Base-by-base conservation (phyloP, 768 basidiomycete species). In the Austroboletus eburneus region DNA sequence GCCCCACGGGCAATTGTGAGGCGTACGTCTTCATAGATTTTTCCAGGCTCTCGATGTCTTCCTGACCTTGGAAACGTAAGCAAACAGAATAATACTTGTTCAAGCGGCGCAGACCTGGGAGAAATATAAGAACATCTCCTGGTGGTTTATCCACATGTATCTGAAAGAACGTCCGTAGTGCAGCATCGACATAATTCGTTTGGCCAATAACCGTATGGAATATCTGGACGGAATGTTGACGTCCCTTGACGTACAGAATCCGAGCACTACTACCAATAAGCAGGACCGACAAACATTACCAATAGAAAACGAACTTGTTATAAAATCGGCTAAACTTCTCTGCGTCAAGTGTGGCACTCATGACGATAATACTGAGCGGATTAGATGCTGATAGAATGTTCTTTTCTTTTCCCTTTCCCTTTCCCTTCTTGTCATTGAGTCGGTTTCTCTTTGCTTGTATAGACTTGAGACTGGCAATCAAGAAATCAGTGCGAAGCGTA, bases 291-390 rank as follows among this genome's bases (percentile, higher is more conserved):
- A 4, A 18, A 40, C 21, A 18, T 12, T 9, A 8, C 6, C 25
- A 38, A 16, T 4, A 13, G 20, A 39, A 16, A 9, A 74, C 87
- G 32, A 54, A 95, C 94, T 81, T 75, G 61, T 82, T 63, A 59
- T 87, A 96, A 67, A 95, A 99, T 24, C 72, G 74, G 68, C 87
- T 88, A 65, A 99, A 98, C 54, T 90, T 91, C 55, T 94, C 86
- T 0, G 94, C 94, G 60, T 99, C 94, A 29, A 99, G 75, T 7
- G 96, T 98, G 3, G 96, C 96, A 65, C 91, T 93, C 96, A 99
- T 99, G 54, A 99, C 79, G 18, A 99, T 78, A 32, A 99, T 77
- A 65, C 94, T 98, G 49, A 99, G 77, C 14, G 87, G 85, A 49
- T 81, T 82, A 3, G 73, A 58, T 34, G 61, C 59, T 13, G 62